phyloP scores from a whole-genome alignment of 1,284 basidiomycete genomes.

The Ganoderma sinense region DNA sequence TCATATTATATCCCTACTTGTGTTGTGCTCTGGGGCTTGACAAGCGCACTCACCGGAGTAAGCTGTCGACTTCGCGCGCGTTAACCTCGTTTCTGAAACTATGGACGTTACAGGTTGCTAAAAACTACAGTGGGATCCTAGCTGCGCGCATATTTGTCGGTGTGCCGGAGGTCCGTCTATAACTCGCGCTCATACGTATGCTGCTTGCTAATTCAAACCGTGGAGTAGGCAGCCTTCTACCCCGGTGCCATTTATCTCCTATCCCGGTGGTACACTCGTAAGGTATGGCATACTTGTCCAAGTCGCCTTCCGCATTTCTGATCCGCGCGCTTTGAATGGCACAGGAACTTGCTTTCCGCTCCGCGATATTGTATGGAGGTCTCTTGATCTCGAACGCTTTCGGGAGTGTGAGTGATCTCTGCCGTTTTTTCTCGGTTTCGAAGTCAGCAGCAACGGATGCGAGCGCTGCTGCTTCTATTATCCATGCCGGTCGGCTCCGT shows the following conservation, averaged over 20 bases:
- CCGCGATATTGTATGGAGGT: conserved; percentile 74
- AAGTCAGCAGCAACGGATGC: neutral
- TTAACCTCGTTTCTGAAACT: neutral
- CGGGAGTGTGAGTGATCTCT: conserved; percentile 57
- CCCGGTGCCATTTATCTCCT: conserved; percentile 68
- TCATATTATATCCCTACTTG: conserved; percentile 68
- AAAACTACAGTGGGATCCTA: conserved; percentile 63
- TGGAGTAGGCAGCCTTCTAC: conserved; percentile 62
- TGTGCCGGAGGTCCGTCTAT: conserved; percentile 56
- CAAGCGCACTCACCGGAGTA: conserved; percentile 68
- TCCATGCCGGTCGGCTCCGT: neutral
- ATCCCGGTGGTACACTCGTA: conserved; percentile 72
- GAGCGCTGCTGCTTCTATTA: no score
- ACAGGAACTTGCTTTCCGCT: conserved; percentile 72
- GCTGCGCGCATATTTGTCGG: conserved; percentile 68
- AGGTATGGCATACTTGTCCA: conserved; percentile 42
- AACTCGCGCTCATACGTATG: neutral
- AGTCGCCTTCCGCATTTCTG: neutral
- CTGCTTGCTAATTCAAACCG: neutral
- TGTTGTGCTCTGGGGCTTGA: conserved; percentile 69
- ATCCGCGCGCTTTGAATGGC: neutral
- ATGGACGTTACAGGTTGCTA: conserved; percentile 53
- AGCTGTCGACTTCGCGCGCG: conserved; percentile 4
- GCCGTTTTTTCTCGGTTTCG: neutral
- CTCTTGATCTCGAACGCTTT: conserved; percentile 81